These are phyloP conservation scores for Gossypium anomalum DNA, from an alignment of 345 rosid species.

Conservation along the genomic window DNA sequence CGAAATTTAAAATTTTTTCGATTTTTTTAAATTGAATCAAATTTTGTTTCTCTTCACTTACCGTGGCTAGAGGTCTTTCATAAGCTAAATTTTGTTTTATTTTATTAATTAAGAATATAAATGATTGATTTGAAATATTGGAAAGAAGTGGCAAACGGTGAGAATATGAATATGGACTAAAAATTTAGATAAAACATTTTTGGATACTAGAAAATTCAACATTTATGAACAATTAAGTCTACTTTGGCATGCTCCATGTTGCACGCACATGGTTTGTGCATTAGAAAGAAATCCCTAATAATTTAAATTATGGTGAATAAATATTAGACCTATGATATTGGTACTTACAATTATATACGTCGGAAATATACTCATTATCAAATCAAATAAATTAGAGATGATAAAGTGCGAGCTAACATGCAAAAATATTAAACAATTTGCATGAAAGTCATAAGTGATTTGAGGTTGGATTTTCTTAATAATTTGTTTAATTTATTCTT, in stretches of 20 bases:
- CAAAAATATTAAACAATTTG: neutral
- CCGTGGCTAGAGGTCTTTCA: accelerated
- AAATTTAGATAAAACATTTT: no score
- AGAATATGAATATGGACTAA: no score
- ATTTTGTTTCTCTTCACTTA: no score
- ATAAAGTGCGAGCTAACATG: neutral
- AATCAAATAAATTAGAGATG: neutral
- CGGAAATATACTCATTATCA: neutral
- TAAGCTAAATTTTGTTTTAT: no score
- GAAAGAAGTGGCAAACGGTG: no score
- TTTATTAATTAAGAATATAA: neutral
- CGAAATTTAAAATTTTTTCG: no score
- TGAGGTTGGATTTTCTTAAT: no score
- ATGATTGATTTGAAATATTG: neutral
- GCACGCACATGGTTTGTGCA: slow-evolving; percentile 12
- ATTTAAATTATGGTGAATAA: neutral
- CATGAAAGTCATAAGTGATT: neutral
- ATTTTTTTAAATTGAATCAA: no score
- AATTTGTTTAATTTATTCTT: no score
- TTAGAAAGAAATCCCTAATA: neutral
- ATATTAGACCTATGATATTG: no score
- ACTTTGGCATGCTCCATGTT: slow-evolving; percentile 11
- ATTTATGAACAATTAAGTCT: neutral
- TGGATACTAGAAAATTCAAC: neutral
- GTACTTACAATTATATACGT: neutral